A percentile compares a stretch with the other conserved stretches of the same genome.
These are phyloP conservation scores for Mesembryanthemum crystallinum DNA, from an alignment of 148 eudicot species.

Conservation along the genomic window DNA sequence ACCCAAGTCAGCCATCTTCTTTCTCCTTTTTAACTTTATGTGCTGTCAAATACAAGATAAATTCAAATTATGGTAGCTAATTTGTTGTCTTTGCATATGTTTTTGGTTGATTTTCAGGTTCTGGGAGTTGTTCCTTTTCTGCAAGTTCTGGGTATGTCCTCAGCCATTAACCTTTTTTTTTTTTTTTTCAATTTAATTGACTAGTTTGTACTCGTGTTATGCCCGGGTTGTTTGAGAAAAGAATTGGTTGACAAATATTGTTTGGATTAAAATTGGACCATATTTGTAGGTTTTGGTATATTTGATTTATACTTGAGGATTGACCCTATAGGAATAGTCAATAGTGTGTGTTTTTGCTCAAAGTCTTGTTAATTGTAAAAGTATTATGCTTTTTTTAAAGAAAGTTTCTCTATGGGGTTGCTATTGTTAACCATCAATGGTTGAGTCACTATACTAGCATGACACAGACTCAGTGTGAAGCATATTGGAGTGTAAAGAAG, in stretches of 20 bases:
- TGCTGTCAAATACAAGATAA: too few species aligned
- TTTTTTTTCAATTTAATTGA: not conserved
- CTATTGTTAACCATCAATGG: not conserved
- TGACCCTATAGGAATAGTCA: too few species aligned
- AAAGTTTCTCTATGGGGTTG: too few species aligned
- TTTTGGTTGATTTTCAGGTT: conserved; percentile 37
- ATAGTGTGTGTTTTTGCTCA: not conserved
- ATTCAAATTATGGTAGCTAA: conserved; percentile 2
- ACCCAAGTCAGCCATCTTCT: conserved; percentile 58
- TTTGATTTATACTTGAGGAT: too few species aligned
- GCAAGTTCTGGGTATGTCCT: conserved; percentile 49
- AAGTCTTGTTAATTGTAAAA: too few species aligned
- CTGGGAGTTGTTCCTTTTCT: conserved; percentile 49
- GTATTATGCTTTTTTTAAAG: too few species aligned
- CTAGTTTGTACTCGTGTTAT: too few species aligned
- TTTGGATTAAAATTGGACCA: conserved; percentile 3
- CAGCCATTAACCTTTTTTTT: not conserved
- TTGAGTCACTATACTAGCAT: conserved; percentile 9
- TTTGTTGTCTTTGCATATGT: not conserved
- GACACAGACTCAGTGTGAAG: not conserved
- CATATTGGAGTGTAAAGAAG: not conserved
- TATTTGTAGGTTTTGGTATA: too few species aligned
- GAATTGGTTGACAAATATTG: too few species aligned
- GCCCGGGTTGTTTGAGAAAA: too few species aligned
- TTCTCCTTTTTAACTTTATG: too few species aligned